Evolutionary conservation across 352 stramenopile species (phyloP).

Genomic region (Pythium plurisporium): DNA sequence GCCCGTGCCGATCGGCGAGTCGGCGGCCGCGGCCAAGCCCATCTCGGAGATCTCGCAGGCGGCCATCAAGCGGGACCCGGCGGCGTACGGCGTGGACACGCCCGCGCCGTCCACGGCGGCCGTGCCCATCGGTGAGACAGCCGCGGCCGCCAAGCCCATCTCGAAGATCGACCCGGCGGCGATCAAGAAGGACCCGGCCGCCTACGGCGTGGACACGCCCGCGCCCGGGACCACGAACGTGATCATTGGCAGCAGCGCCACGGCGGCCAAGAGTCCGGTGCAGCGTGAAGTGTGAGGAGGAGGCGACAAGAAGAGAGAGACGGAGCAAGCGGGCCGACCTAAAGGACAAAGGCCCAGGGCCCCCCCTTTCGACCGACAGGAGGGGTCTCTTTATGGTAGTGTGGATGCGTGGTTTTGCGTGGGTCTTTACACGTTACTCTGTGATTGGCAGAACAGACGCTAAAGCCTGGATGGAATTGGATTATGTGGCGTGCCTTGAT

Average conservation of each 20-base stretch:
- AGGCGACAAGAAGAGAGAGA: no score
- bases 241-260: not conserved
- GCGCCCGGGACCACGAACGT: not conserved
- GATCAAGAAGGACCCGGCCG: conserved; percentile 4
- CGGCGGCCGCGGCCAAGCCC: conserved; percentile 15
- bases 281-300: no score
- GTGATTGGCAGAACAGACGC: no score
- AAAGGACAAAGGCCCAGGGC: no score
- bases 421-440: no score
- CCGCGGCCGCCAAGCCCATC: not conserved
- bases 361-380: no score
- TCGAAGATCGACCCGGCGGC: not conserved
- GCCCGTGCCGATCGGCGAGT: conserved; percentile 15
- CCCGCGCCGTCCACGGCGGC: not conserved
- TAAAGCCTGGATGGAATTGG: no score
- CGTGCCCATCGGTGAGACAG: not conserved
- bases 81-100: conserved; percentile 6
- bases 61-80: conserved; percentile 16
- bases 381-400: no score
- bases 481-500: no score
- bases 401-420: no score
- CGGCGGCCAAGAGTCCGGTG: not conserved
- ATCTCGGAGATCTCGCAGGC: conserved; percentile 7
- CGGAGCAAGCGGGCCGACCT: no score
- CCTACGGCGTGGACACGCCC: conserved; percentile 1